Percentiles rank a stretch among this genome's conserved stretches.
phyloP scores from a whole-genome alignment of 257 asterid genomes.

The Scutellaria baicalensis region DNA sequence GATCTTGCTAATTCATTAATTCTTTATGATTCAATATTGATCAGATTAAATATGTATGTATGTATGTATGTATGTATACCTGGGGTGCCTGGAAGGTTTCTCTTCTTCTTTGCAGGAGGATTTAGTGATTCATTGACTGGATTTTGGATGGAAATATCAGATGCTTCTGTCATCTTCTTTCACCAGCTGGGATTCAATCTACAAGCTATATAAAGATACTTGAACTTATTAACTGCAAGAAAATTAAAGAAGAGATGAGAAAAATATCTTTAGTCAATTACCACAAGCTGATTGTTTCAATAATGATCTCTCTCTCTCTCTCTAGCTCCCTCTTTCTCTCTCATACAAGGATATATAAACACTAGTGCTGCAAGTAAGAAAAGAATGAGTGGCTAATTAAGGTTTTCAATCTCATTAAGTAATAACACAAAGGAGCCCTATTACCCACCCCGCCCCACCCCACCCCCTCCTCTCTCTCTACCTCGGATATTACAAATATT shows the following conservation, averaged over 20 bases:
- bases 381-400: slow-evolving; percentile 24
- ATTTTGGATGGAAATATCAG: slow-evolving; percentile 25
- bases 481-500: slow-evolving; percentile 40
- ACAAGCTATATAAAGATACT: not conserved
- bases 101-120: slow-evolving; percentile 62
- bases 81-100: slow-evolving; percentile 88
- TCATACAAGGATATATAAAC: not conserved
- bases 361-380: slow-evolving; percentile 5
- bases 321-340: not conserved
- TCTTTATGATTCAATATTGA: too few relatives aligned
- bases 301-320: slow-evolving; percentile 3
- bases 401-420: slow-evolving; percentile 15
- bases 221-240: not conserved
- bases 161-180: slow-evolving; percentile 55
- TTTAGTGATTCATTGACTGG: slow-evolving; percentile 35
- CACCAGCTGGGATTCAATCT: not conserved
- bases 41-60: too few relatives aligned
- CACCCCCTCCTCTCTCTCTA: not conserved
- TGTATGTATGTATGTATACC: slow-evolving; percentile 38
- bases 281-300: slow-evolving; percentile 1
- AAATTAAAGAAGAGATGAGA: not conserved
- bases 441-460: not conserved
- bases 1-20: too few relatives aligned
- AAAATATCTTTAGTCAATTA: slow-evolving; percentile 24
- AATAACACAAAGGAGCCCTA: not conserved